Evolutionary conservation across 2,329 filamentous ascomycete genomes (phyloP), one percentile per base, ranked within the genome.

Genomic region (Penicillium sumatraense): DNA sequence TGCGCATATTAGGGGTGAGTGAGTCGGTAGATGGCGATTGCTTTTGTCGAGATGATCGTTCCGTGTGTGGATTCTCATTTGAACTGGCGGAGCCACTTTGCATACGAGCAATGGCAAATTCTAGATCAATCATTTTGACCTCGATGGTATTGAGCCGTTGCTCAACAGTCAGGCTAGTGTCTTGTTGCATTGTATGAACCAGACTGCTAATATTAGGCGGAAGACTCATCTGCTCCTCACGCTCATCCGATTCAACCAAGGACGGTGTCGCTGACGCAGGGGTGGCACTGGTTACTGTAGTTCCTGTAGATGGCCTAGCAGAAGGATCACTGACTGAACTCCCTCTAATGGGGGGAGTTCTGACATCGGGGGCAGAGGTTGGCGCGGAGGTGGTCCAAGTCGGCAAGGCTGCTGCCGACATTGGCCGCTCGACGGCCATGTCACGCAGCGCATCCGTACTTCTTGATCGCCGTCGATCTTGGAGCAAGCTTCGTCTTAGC

Each of bases 61-160:
- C 59, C 27, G 53, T 59, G 38, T 46, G 57, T 21, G 45, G 42
- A 5, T 60, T 57, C 20, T 65, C 65, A 36, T 64, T 55, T 13
- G 68, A 62, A 27, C 62, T 68, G 33, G 64, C 54, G 11, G 68
- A 60, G 26, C 61, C 68, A 44, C 69, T 73, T 60, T 81, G 79
- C 55, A 81, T 71, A 49, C 78, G 76, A 1, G 78, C 76, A 56
- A 81, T 77, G 5, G 79, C 79, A 52, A 79, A 78, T 59, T 81
- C 79, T 4, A 81, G 69, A 45, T 81, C 79, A 59, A 80, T 79
- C 47, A 81, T 64, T 56, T 81, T 81, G 20, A 81, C 78, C 56
- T 81, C 79, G 6, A 81, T 65, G 0, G 78, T 81, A 29, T 76
- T 76, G n/a, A 81, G 59, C 44, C 79, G 72, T 51, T 81, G 77